phyloP scores from a whole-genome alignment of 495 filamentous ascomycete species.

The Neurospora hispaniola region DNA sequence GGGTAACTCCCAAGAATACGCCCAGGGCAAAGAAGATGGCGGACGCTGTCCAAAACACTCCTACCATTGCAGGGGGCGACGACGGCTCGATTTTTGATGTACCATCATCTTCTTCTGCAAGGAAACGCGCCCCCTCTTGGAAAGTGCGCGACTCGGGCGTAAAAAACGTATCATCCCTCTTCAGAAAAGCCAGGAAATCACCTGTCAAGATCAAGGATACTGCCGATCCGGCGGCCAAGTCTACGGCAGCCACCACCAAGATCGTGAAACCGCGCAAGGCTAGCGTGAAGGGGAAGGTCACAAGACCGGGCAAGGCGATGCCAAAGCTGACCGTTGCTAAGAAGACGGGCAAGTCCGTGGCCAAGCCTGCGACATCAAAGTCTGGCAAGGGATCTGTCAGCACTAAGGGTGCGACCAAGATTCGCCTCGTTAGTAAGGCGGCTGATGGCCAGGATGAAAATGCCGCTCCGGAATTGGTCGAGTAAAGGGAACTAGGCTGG shows the following conservation, averaged over 20 bases:
- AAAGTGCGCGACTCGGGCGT: conserved; percentile 4
- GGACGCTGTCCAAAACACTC: neutral
- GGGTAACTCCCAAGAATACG: conserved; percentile 7
- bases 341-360: neutral
- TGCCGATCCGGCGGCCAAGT: neutral
- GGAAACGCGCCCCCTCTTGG: conserved; percentile 11
- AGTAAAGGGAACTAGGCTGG: neutral
- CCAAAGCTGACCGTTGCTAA: neutral
- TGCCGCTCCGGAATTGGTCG: neutral
- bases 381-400: neutral
- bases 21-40: conserved; percentile 3
- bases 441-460: neutral
- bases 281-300: neutral
- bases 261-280: neutral
- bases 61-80: neutral
- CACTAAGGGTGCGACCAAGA: neutral
- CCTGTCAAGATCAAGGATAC: neutral
- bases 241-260: neutral
- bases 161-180: neutral
- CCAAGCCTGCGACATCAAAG: neutral
- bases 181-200: neutral
- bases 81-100: neutral
- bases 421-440: neutral
- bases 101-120: neutral
- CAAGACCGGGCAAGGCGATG: neutral